Base-by-base conservation (phyloP, 768 basidiomycete species). In the Tricholoma terreum region DNA sequence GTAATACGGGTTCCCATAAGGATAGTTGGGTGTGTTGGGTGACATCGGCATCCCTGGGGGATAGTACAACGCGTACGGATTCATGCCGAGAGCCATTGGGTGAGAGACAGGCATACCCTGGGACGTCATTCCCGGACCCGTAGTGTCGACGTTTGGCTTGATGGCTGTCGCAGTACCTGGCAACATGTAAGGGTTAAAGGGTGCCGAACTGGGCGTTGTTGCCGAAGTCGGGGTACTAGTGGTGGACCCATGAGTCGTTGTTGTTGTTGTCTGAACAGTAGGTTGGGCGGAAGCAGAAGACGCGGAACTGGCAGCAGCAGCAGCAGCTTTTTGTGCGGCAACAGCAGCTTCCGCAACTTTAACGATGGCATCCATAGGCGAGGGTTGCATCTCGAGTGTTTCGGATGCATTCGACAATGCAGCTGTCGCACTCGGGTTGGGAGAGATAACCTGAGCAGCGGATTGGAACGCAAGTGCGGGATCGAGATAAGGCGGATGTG, bases 31-130 rank as follows among this genome's bases (percentile, higher is more conserved):
- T 0, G 71, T 70, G 35, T 67, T 71, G 19, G 79, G 77, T 12
- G 75, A 73, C 35, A 69, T 60, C 19, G 77, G 76, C 5, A 75
- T 72, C 17, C 69, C 69, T 12, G 77, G 73, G 17, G 75, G 69
- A 53, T 80, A 80, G 54, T 75, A 75, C 46, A 77, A 58, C 24
- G 75, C 68, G 51, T 80, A 79, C 10, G 79, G 78, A 56, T 78
- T 77, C 51, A 77, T 69, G 19, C 55, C 58, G 10, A 64, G 50
- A 38, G 63, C 53, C 30, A 58, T 31, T 17, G 60, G 51, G 24
- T 52, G 48, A 17, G 55, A 48, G 50, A 53, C 30, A 31, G 46
- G 15, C 46, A 27, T 27, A 27, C 24, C 24, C 15, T 46, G 31
- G 10, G 61, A 50, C 17, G 59, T 33, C 12, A 56, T 56, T 14